phyloP scores from a whole-genome alignment of 805 yeast genomes.

The Hanseniaspora mollemarum region DNA sequence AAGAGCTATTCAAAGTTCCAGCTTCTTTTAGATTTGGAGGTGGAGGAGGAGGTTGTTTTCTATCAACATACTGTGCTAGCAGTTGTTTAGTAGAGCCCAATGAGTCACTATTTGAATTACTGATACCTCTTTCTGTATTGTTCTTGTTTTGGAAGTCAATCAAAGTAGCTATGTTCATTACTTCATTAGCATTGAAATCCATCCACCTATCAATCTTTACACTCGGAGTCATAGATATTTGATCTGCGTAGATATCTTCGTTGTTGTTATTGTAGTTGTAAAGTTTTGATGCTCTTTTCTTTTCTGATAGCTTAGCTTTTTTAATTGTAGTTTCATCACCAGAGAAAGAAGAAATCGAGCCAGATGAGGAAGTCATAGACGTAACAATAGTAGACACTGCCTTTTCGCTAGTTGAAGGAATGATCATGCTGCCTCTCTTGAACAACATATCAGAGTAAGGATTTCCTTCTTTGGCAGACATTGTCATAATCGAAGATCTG shows the following conservation, averaged over 20 bases:
- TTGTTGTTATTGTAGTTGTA: constrained; percentile 18
- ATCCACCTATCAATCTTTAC: constrained; percentile 28
- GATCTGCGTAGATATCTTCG: constrained; percentile 21
- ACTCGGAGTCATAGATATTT: constrained; percentile 24
- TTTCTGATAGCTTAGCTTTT: constrained; percentile 9
- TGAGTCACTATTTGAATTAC: not conserved
- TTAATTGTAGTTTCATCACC: constrained; percentile 1
- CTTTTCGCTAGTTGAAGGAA: not conserved
- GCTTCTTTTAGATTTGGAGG: not conserved
- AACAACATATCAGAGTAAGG: constrained; percentile 13
- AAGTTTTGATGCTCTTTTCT: constrained; percentile 8
- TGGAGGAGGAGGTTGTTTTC: constrained; percentile 14
- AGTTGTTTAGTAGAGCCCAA: constrained; percentile 7
- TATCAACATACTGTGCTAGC: constrained; percentile 11
- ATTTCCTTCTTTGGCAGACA: constrained; percentile 13
- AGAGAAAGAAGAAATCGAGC: constrained; percentile 5
- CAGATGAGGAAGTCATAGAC: not conserved
- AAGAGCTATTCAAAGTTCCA: constrained; percentile 11
- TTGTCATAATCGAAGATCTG: constrained; percentile 13
- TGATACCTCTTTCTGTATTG: not conserved
- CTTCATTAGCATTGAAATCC: constrained; percentile 22
- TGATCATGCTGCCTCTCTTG: constrained; percentile 12
- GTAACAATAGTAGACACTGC: not conserved
- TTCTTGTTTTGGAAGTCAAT: constrained; percentile 5
- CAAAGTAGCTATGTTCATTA: constrained; percentile 13